These are phyloP conservation scores for Aspergillus fumigatiaffinis DNA, from an alignment of 2,329 filamentous ascomycete species.

Conservation along the genomic window DNA sequence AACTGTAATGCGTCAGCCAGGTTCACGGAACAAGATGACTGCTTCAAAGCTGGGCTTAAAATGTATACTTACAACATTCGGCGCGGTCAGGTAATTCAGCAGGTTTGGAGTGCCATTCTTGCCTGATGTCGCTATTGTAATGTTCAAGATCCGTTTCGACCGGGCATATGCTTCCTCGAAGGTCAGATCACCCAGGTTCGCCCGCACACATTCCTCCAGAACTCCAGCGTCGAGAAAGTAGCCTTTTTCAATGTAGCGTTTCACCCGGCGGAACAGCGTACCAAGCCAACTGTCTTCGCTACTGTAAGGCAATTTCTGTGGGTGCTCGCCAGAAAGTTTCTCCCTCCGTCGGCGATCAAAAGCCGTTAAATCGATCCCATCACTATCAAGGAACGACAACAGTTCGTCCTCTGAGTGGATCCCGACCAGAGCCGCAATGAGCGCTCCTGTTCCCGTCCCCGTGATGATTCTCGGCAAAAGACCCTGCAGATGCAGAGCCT, in stretches of 20 bases:
- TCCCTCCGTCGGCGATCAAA: constrained; percentile 53
- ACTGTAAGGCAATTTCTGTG: constrained; percentile 17
- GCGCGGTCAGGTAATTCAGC: constrained; percentile 88
- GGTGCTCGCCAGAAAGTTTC: constrained; percentile 6
- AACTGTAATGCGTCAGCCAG: constrained; percentile 48
- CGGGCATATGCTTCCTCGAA: constrained; percentile 88
- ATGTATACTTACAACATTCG: constrained; percentile 70
- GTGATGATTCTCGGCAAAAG: constrained; percentile 86
- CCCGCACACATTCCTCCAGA: constrained; percentile 76
- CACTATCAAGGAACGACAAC: constrained; percentile 69
- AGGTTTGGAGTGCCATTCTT: constrained; percentile 75
- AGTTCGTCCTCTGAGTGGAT: constrained; percentile 85
- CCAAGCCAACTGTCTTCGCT: constrained; percentile 42
- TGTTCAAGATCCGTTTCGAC: constrained; percentile 85
- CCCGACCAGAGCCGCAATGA: constrained; percentile 83
- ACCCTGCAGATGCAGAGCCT: constrained; percentile 75
- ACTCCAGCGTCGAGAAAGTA: constrained; percentile 81
- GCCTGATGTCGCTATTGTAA: constrained; percentile 75
- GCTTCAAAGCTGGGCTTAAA: neutral
- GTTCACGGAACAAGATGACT: neutral
- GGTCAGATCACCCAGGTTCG: constrained; percentile 82
- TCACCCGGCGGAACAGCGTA: constrained; percentile 63
- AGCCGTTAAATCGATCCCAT: constrained; percentile 76
- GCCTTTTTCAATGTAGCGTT: constrained; percentile 68
- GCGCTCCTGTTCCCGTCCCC: constrained; percentile 81